Evolutionary conservation across 225 moss, liverwort and hornwort species (phyloP).

Genomic region (Polytrichum formosum): DNA sequence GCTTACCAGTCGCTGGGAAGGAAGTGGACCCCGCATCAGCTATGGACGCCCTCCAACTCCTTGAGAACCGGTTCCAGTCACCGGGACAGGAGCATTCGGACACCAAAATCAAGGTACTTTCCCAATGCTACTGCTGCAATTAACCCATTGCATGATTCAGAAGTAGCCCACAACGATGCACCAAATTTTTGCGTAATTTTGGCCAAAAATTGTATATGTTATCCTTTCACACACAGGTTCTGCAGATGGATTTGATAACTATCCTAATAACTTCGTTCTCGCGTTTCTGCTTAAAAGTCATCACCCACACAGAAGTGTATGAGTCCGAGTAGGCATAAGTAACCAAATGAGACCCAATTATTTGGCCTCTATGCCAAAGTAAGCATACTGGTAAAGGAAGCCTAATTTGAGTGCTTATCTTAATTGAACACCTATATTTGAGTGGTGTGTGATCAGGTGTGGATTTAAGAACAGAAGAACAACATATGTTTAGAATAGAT

Average conservation of each 20-base stretch:
- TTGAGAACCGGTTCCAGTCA: conserved; percentile 60
- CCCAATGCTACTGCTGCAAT: not conserved
- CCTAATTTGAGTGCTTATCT: not conserved
- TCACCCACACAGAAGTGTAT: no score
- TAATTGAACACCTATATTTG: no score
- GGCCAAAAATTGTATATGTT: not conserved
- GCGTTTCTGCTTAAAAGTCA: no score
- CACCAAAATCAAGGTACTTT: conserved; percentile 55
- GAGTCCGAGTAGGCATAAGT: no score
- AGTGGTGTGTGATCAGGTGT: not conserved
- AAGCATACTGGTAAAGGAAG: no score
- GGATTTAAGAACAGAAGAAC: no score
- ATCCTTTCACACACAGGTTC: no score
- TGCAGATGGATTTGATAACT: no score
- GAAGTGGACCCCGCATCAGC: conserved; percentile 58
- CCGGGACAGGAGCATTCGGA: conserved; percentile 68
- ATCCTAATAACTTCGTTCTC: no score
- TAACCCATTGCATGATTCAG: not conserved
- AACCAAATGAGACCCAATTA: no score
- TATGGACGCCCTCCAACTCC: conserved; percentile 59
- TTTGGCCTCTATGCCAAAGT: no score
- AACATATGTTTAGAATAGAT: no score
- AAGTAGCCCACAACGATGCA: not conserved
- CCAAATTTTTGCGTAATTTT: not conserved
- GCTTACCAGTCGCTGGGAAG: conserved; percentile 41